phyloP scores from a whole-genome alignment of 805 yeast genomes.

The Sungouiozyma intestinalis region DNA sequence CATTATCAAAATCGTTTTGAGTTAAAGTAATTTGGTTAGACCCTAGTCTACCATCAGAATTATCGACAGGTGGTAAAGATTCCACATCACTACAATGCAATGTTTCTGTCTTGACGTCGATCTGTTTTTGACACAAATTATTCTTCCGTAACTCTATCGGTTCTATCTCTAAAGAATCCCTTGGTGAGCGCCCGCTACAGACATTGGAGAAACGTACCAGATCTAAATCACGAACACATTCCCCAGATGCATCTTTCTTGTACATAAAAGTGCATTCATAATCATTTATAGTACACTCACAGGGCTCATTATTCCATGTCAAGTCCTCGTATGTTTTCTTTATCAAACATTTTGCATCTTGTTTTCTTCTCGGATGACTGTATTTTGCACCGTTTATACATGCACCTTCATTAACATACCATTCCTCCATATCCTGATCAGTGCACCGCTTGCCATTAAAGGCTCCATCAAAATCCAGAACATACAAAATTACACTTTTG shows the following conservation, averaged over 20 bases:
- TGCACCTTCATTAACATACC: slow-evolving; percentile 32
- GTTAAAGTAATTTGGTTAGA: slow-evolving; percentile 30
- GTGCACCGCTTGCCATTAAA: slow-evolving; percentile 37
- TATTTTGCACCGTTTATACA: slow-evolving; percentile 67
- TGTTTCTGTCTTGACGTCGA: slow-evolving; percentile 20
- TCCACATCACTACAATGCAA: slow-evolving; percentile 17
- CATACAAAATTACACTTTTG: slow-evolving; percentile 13
- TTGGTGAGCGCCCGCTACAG: slow-evolving; percentile 11
- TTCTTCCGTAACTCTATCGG: slow-evolving; percentile 13
- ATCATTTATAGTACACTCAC: slow-evolving; percentile 56
- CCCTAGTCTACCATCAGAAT: slow-evolving; percentile 9
- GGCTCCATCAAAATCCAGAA: slow-evolving; percentile 48
- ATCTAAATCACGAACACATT: slow-evolving; percentile 37
- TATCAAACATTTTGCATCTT: slow-evolving; percentile 47
- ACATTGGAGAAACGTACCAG: slow-evolving; percentile 11
- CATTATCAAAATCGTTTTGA: slow-evolving; percentile 40
- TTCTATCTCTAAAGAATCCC: slow-evolving; percentile 6
- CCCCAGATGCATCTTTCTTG: slow-evolving; percentile 27
- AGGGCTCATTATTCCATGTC: slow-evolving; percentile 38
- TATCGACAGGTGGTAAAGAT: background rate
- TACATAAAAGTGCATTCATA: slow-evolving; percentile 60
- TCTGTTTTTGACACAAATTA: slow-evolving; percentile 17
- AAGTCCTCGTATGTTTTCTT: slow-evolving; percentile 31
- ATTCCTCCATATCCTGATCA: slow-evolving; percentile 50
- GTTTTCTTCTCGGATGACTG: slow-evolving; percentile 52